Evolutionary conservation across 768 basidiomycete species (phyloP).

Genomic region (Suillus hirtellus): DNA sequence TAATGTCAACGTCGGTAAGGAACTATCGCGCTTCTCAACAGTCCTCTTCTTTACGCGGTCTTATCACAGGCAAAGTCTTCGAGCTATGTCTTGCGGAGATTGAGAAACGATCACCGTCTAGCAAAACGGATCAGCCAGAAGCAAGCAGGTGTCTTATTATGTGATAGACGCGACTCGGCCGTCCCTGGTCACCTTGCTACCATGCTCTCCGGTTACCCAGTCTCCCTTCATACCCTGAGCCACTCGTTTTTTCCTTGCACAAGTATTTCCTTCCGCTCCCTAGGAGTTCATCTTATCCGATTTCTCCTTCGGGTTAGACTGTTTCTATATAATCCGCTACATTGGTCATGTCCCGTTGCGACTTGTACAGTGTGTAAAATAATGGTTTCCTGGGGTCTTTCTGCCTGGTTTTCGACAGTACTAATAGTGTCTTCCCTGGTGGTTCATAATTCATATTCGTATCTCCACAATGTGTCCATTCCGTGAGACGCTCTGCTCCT

Average conservation of each 20-base stretch:
- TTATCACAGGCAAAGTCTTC: conserved; percentile 68
- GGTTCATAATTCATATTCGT: conserved; percentile 35
- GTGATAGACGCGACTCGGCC: conserved; percentile 35
- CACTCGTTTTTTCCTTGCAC: conserved; percentile 21
- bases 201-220: conserved; percentile 33
- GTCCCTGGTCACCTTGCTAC: conserved; percentile 19
- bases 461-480: conserved; percentile 6
- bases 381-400: conserved; percentile 27
- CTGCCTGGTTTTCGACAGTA: conserved; percentile 31
- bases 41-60: conserved; percentile 9
- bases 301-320: conserved; percentile 29
- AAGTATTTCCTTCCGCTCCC: conserved; percentile 24
- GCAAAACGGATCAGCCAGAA: conserved; percentile 42
- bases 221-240: conserved; percentile 31
- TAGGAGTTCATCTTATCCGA: conserved; percentile 18
- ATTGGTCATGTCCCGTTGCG: conserved; percentile 24
- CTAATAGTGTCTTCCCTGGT: conserved; percentile 34
- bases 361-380: conserved; percentile 37
- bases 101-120: conserved; percentile 67
- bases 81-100: conserved; percentile 83
- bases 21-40: conserved; percentile 9
- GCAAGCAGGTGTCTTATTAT: conserved; percentile 53
- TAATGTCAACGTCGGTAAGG: conserved; percentile 86
- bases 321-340: conserved; percentile 30
- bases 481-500: not conserved